phyloP scores from a whole-genome alignment of 2,329 filamentous ascomycete species.

The Periconia sp. region DNA sequence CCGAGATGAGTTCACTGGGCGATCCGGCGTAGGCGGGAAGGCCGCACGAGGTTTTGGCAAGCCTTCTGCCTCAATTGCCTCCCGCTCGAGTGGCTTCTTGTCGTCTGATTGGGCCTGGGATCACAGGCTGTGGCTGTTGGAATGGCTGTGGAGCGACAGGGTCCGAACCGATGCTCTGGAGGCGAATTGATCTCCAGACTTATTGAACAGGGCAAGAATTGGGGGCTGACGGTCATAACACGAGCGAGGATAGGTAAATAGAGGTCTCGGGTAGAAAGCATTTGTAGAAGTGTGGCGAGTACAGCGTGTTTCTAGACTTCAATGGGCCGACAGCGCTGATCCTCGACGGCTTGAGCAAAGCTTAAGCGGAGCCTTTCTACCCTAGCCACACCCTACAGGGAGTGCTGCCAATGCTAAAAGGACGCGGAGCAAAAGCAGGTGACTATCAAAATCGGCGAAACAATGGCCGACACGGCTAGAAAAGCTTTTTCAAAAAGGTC shows the following conservation, averaged over 20 bases:
- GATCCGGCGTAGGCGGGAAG: slow-evolving; percentile 32
- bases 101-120: slow-evolving; percentile 35
- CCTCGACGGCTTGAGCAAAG: slow-evolving; percentile 33
- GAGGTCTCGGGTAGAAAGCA: slow-evolving; percentile 11
- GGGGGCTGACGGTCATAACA: slow-evolving; percentile 17
- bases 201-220: slow-evolving; percentile 16
- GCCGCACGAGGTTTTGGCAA: slow-evolving; percentile 37
- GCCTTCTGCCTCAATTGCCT: slow-evolving; percentile 44
- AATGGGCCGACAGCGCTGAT: slow-evolving; percentile 41
- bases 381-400: slow-evolving; percentile 11
- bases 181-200: slow-evolving; percentile 43
- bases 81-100: slow-evolving; percentile 20
- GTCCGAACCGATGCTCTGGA: slow-evolving; percentile 39
- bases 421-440: too few species aligned
- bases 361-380: slow-evolving; percentile 34
- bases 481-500: too few species aligned
- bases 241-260: slow-evolving; percentile 29
- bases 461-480: too few species aligned
- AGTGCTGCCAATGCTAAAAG: slow-evolving; percentile 13
- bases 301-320: slow-evolving; percentile 40
- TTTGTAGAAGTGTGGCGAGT: slow-evolving; percentile 42
- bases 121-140: slow-evolving; percentile 35
- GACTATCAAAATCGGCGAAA: too few species aligned
- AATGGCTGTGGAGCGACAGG: slow-evolving; percentile 36
- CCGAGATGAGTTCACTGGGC: slow-evolving; percentile 27